These are phyloP conservation scores for Acer saccharum DNA, from an alignment of 345 rosid species.

Conservation along the genomic window DNA sequence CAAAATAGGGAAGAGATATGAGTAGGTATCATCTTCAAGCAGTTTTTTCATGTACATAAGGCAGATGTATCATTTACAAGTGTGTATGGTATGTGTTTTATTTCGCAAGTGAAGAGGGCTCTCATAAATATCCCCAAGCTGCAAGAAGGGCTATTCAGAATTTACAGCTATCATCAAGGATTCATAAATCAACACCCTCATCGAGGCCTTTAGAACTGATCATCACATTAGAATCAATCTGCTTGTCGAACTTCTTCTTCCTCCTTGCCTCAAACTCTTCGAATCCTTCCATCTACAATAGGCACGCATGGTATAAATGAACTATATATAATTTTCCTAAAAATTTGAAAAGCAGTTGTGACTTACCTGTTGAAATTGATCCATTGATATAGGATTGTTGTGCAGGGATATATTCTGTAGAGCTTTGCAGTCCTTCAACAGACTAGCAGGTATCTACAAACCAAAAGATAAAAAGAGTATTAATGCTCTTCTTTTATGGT, in stretches of 20 bases:
- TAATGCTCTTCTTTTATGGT: not conserved
- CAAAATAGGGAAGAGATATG: not conserved
- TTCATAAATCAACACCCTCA: slow-evolving; percentile 78
- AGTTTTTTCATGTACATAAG: not conserved
- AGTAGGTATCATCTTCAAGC: not conserved
- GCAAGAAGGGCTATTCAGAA: not conserved
- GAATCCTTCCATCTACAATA: slow-evolving; percentile 83
- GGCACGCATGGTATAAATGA: not conserved
- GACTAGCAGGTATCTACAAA: slow-evolving; percentile 65
- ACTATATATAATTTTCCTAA: not conserved
- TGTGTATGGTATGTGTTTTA: not conserved
- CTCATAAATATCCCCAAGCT: not conserved
- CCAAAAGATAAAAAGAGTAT: slow-evolving; percentile 5
- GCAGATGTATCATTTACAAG: slow-evolving; percentile 17
- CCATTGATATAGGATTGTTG: slow-evolving; percentile 86
- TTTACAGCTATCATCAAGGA: not conserved
- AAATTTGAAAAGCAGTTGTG: slow-evolving; percentile 2
- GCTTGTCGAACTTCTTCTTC: slow-evolving; percentile 93
- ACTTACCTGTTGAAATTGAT: slow-evolving; percentile 89
- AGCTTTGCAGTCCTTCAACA: slow-evolving; percentile 84
- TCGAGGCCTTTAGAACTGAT: slow-evolving; percentile 94
- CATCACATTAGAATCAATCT: slow-evolving; percentile 95
- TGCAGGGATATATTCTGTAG: slow-evolving; percentile 90
- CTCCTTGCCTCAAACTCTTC: slow-evolving; percentile 88
- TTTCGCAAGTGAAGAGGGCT: not conserved